These are phyloP conservation scores for Microsporum ferrugineum DNA, from an alignment of 2,329 filamentous ascomycete species.

Conservation along the genomic window DNA sequence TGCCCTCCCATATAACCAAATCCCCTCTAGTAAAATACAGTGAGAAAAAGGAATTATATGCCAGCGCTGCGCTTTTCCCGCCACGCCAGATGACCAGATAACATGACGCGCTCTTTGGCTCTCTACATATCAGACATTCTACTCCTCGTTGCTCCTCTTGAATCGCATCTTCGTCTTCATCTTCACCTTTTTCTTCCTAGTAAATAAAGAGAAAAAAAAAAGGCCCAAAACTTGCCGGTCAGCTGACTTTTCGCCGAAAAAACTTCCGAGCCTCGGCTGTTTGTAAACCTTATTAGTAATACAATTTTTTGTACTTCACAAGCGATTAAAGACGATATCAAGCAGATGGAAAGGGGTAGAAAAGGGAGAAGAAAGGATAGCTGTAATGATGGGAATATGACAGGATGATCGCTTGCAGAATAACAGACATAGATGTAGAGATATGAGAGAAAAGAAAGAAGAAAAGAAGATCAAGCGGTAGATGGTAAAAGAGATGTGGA, in stretches of 20 bases:
- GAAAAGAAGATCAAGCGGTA: background rate
- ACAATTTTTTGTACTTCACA: background rate
- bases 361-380: background rate
- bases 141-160: background rate
- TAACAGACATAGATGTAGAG: background rate
- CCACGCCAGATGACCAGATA: conserved; percentile 1
- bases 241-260: conserved; percentile 4
- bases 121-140: background rate
- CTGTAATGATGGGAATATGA: background rate
- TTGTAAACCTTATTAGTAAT: conserved; percentile 2
- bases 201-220: background rate
- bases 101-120: background rate
- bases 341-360: conserved; percentile 51
- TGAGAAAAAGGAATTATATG: conserved; percentile 5
- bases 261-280: conserved; percentile 1
- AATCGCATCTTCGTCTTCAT: background rate
- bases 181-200: background rate
- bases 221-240: background rate
- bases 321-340: conserved; percentile 33
- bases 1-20: too few relatives aligned
- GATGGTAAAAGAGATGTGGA: background rate
- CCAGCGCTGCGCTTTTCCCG: background rate
- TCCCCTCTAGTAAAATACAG: background rate
- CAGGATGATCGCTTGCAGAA: conserved; percentile 1
- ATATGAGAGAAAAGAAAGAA: background rate